Percentiles rank a stretch among this genome's conserved stretches.
These are phyloP conservation scores for Cystobasidium pallidum DNA, from an alignment of 1,284 basidiomycete species.

Conservation along the genomic window DNA sequence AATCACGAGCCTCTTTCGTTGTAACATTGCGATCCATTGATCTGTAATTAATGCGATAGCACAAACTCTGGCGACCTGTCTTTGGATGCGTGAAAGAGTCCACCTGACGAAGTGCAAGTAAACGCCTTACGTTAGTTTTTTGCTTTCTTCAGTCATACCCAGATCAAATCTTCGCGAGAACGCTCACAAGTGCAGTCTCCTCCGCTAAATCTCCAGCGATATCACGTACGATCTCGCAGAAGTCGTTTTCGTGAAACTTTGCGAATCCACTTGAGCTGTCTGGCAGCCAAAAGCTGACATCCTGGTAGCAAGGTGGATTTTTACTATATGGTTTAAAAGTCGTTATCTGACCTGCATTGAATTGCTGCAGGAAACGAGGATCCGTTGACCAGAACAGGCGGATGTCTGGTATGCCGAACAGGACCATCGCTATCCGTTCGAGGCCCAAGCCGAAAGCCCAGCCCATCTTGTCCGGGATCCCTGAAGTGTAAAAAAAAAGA, in stretches of 20 bases:
- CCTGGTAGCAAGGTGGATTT: conserved; percentile 85
- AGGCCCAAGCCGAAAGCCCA: conserved; percentile 99
- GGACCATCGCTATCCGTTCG: conserved; percentile 97
- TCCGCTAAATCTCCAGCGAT: conserved; percentile 89
- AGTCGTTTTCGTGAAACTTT: conserved; percentile 88
- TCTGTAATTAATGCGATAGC: conserved; percentile 91
- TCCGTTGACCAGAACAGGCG: conserved; percentile 98
- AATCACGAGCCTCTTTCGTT: conserved; percentile 29
- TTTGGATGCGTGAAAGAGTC: conserved; percentile 92
- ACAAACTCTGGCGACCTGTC: conserved; percentile 75
- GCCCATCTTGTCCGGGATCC: conserved; percentile 78
- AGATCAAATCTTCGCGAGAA: neutral
- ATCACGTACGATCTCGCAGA: conserved; percentile 92
- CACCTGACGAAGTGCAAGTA: too few relatives aligned
- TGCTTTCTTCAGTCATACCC: neutral
- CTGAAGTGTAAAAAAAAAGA: too few relatives aligned
- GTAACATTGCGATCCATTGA: conserved; percentile 74
- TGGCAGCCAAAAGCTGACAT: conserved; percentile 88
- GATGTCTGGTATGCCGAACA: conserved; percentile 96
- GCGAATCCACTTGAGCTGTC: conserved; percentile 50
- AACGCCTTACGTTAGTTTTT: too few relatives aligned
- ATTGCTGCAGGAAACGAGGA: conserved; percentile 83
- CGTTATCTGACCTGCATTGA: conserved; percentile 72
- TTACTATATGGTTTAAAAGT: conserved; percentile 86
- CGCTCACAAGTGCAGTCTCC: conserved; percentile 76